Percentiles rank a stretch among this genome's conserved stretches.
These are phyloP conservation scores for Citeromyces matritensis DNA, from an alignment of 805 yeast species.

Conservation along the genomic window DNA sequence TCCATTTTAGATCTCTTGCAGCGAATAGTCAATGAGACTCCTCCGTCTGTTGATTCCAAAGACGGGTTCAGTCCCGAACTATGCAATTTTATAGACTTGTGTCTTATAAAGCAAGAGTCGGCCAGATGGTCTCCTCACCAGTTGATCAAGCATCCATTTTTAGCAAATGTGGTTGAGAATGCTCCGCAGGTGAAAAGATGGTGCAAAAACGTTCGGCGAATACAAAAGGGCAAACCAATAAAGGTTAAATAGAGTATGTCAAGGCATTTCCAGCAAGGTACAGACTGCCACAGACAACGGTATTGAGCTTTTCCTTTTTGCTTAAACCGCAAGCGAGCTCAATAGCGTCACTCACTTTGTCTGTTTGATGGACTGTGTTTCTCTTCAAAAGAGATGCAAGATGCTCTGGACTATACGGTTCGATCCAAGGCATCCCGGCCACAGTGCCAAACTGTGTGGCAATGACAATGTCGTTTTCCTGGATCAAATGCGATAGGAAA, in stretches of 20 bases:
- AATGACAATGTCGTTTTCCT: conserved; percentile 36
- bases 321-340: conserved; percentile 3
- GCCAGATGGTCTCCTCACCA: conserved; percentile 65
- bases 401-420: conserved; percentile 21
- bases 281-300: conserved; percentile 57
- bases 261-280: conserved; percentile 49
- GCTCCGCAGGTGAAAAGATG: conserved; percentile 16
- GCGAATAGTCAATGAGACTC: conserved; percentile 84
- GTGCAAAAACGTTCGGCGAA: conserved; percentile 19
- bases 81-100: conserved; percentile 56
- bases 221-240: conserved; percentile 17
- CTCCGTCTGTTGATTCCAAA: conserved; percentile 46
- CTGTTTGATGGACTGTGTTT: conserved; percentile 2
- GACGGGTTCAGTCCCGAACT: conserved; percentile 33
- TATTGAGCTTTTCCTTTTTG: conserved; percentile 4
- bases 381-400: conserved; percentile 8
- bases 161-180: conserved; percentile 15
- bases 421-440: conserved; percentile 92
- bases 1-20: conserved; percentile 86
- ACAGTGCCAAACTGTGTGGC: conserved; percentile 55
- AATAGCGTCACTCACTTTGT: conserved; percentile 13
- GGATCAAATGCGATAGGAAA: conserved; percentile 34
- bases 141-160: conserved; percentile 26
- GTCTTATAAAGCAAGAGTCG: conserved; percentile 55
- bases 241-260: conserved; percentile 6